Percentiles rank a stretch among this genome's conserved stretches.
These are phyloP conservation scores for Rasamsonia emersonii DNA, from an alignment of 2,329 filamentous ascomycete genomes.

Conservation along the genomic window DNA sequence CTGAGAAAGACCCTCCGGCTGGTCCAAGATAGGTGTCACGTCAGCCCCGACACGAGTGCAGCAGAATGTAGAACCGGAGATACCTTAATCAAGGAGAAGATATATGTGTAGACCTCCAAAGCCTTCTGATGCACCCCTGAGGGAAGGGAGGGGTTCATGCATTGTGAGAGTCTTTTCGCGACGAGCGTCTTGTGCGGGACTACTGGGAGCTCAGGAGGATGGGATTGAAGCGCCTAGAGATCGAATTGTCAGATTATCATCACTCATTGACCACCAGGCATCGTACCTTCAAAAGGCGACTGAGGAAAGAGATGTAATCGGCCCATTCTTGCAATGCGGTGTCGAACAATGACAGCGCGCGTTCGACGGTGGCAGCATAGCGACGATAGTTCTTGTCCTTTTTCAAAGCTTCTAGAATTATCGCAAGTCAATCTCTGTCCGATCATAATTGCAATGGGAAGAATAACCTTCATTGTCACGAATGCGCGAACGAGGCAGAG, in stretches of 20 bases:
- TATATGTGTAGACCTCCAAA: slow-evolving; percentile 82
- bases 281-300: slow-evolving; percentile 73
- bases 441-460: slow-evolving; percentile 2
- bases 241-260: background rate
- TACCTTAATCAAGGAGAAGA: slow-evolving; percentile 78
- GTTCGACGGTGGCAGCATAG: slow-evolving; percentile 82
- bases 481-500: slow-evolving; percentile 69
- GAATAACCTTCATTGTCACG: slow-evolving; percentile 66
- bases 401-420: slow-evolving; percentile 28
- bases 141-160: slow-evolving; percentile 82
- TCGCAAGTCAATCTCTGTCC: slow-evolving; percentile 1
- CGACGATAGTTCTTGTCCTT: slow-evolving; percentile 67
- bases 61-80: too few species aligned
- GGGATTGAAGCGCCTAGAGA: slow-evolving; percentile 72
- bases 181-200: slow-evolving; percentile 77
- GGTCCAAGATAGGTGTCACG: too few species aligned
- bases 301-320: slow-evolving; percentile 96
- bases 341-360: slow-evolving; percentile 82
- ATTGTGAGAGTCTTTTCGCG: slow-evolving; percentile 88
- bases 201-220: slow-evolving; percentile 59
- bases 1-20: slow-evolving; percentile 63
- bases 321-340: slow-evolving; percentile 96
- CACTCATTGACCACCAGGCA: slow-evolving; percentile 1
- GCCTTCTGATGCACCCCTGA: slow-evolving; percentile 97
- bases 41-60: too few species aligned